A percentile compares a stretch with the other conserved stretches of the same genome.
Conservation (phyloP, 148 eudicot genomes). For the Rhododendron kiyosumense region DNA sequence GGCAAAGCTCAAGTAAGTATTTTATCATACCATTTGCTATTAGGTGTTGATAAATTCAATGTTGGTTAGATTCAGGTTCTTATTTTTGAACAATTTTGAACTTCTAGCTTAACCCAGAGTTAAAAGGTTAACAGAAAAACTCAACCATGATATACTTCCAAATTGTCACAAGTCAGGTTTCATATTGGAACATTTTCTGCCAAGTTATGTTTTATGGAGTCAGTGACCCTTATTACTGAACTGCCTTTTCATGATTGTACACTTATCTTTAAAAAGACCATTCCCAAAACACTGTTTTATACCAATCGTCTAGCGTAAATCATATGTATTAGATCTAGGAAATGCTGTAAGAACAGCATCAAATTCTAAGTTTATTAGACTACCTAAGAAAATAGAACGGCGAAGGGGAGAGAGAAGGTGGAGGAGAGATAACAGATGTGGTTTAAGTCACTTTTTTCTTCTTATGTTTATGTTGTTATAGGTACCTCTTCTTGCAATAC, state of each 20-base stretch:
- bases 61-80: not conserved
- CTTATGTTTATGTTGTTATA: not conserved
- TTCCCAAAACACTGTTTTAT: not conserved
- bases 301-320: not conserved
- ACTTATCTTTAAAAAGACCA: not conserved
- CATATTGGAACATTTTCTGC: not conserved
- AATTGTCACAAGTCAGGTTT: not conserved
- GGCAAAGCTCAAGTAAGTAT: conserved; percentile 96
- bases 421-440: not conserved
- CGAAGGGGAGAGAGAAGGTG: not conserved
- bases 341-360: not conserved
- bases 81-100: not conserved
- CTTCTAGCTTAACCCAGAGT: not conserved
- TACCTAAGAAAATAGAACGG: not conserved
- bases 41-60: not conserved
- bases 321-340: not conserved
- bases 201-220: not conserved
- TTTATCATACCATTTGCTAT: not conserved
- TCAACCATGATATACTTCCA: not conserved
- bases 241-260: not conserved
- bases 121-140: not conserved
- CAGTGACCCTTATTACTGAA: not conserved
- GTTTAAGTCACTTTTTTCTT: not conserved
- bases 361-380: not conserved
- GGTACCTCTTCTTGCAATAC: not conserved